Conservation (phyloP, 768 basidiomycete genomes). For the Boletus tomentosulus region DNA sequence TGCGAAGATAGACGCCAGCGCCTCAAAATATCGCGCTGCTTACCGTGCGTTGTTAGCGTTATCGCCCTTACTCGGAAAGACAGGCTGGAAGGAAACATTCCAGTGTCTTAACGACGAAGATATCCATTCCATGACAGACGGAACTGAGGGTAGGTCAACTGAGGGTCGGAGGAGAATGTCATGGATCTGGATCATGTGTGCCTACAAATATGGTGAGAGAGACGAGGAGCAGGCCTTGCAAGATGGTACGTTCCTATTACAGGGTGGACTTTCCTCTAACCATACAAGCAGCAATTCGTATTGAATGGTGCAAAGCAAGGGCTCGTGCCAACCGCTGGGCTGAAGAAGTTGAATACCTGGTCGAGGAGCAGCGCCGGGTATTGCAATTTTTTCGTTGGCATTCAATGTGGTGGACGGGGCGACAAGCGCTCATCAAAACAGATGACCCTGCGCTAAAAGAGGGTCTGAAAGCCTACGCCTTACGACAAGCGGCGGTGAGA, state of each 20-base stretch:
- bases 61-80: neutral
- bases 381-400: too few species aligned
- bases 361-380: neutral
- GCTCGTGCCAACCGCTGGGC: neutral
- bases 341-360: neutral
- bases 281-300: neutral
- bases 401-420: too few species aligned
- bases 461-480: too few species aligned
- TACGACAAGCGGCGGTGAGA: too few species aligned
- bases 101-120: neutral
- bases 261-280: too few species aligned
- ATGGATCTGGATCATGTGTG: neutral
- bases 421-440: too few species aligned
- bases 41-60: neutral
- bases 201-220: neutral
- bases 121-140: neutral
- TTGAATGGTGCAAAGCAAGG: neutral
- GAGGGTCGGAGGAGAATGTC: neutral
- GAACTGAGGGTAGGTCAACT: neutral
- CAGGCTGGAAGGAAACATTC: neutral
- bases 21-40: neutral
- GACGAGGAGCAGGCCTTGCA: neutral
- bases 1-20: neutral
- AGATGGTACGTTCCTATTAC: neutral
- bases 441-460: too few species aligned